Conservation (phyloP, 2,329 filamentous ascomycete genomes). For the Colletotrichum sp. region DNA sequence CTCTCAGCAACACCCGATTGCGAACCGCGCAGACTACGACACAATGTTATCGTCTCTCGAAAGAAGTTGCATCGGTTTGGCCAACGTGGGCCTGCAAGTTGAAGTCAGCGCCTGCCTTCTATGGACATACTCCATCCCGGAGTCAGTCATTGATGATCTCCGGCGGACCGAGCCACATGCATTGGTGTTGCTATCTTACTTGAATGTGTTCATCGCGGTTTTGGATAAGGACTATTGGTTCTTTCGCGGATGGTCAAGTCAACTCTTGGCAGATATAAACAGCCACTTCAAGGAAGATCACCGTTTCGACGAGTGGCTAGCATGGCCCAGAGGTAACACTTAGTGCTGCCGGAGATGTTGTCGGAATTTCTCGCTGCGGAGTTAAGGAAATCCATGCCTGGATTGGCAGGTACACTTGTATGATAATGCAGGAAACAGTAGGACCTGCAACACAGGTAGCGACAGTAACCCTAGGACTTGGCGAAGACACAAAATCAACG, state of each 20-base stretch:
- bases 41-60: not conserved
- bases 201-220: not conserved
- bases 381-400: not conserved
- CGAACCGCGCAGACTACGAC: not conserved
- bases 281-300: not conserved
- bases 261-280: not conserved
- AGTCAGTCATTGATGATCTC: not conserved
- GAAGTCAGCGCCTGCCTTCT: not conserved
- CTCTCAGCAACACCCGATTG: not conserved
- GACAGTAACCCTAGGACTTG: not conserved
- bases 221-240: not conserved
- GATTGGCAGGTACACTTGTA: not conserved
- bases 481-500: not conserved
- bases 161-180: not conserved
- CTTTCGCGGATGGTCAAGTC: not conserved
- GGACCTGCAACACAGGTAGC: not conserved
- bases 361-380: not conserved
- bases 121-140: not conserved
- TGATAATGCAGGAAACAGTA: not conserved
- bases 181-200: not conserved
- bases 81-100: not conserved
- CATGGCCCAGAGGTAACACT: not conserved
- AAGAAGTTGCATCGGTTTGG: not conserved
- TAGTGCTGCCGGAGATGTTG: not conserved
- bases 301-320: not conserved